Percentiles rank a stretch among this genome's conserved stretches.
phyloP scores from a whole-genome alignment of 768 basidiomycete species.

The Suillus decipiens region DNA sequence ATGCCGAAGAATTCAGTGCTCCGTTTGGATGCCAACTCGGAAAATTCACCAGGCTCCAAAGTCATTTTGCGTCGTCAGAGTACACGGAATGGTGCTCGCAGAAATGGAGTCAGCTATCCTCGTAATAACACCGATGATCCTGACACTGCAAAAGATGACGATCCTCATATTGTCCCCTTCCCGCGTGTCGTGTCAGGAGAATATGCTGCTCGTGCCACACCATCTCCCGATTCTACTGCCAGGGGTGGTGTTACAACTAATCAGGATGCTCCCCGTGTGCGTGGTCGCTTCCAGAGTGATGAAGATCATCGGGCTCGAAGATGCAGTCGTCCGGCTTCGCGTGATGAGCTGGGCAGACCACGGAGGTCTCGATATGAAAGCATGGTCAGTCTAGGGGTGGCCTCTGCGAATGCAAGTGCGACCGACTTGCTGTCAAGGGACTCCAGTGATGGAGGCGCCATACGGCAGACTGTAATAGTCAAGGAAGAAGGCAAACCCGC shows the following conservation, averaged over 20 bases:
- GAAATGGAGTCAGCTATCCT: conserved; percentile 50
- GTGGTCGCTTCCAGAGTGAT: conserved; percentile 73
- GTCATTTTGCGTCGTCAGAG: conserved; percentile 60
- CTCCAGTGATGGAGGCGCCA: conserved; percentile 62
- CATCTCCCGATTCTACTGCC: conserved; percentile 40
- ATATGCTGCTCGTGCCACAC: conserved; percentile 33
- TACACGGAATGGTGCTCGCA: conserved; percentile 48
- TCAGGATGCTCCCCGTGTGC: conserved; percentile 42
- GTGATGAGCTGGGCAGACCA: conserved; percentile 64
- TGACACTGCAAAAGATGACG: conserved; percentile 33
- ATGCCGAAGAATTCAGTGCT: conserved; percentile 51
- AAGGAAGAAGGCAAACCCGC: conserved; percentile 80
- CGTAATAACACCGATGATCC: conserved; percentile 38
- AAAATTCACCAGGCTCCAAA: conserved; percentile 44
- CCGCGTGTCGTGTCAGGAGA: conserved; percentile 62
- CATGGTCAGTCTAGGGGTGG: conserved; percentile 63
- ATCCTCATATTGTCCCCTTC: conserved; percentile 59
- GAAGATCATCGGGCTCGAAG: conserved; percentile 55
- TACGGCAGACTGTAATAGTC: conserved; percentile 71
- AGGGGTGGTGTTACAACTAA: conserved; percentile 36
- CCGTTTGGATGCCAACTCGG: conserved; percentile 60
- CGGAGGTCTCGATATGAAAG: conserved; percentile 70
- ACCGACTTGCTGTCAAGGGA: conserved; percentile 67
- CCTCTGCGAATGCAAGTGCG: conserved; percentile 52
- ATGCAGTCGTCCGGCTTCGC: conserved; percentile 62